These are phyloP conservation scores for Globisporangium cylindrosporum DNA, from an alignment of 352 stramenopile species.

Conservation along the genomic window DNA sequence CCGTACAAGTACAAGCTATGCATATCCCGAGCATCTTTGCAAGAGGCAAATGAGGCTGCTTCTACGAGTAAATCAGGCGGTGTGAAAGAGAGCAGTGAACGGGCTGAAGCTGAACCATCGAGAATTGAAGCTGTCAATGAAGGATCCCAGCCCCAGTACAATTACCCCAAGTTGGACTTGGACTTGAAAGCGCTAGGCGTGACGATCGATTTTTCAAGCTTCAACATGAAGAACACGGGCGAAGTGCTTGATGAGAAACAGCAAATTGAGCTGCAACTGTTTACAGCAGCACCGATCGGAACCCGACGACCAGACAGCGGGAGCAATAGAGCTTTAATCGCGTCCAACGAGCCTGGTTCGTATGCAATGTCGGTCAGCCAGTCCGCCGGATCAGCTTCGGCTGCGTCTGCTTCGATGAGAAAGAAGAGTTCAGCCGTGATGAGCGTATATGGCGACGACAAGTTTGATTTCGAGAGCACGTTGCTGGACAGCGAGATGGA, in stretches of 20 bases:
- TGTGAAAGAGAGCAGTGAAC: slow-evolving; percentile 12
- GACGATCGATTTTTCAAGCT: slow-evolving; percentile 50
- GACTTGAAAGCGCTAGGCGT: slow-evolving; percentile 64
- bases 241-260: slow-evolving; percentile 83
- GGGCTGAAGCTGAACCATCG: background rate
- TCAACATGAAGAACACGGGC: slow-evolving; percentile 45
- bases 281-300: slow-evolving; percentile 84
- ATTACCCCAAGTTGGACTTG: slow-evolving; percentile 47
- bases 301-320: slow-evolving; percentile 49
- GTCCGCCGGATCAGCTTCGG: slow-evolving; percentile 17
- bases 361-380: slow-evolving; percentile 23
- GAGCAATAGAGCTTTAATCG: slow-evolving; percentile 11
- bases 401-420: slow-evolving; percentile 19
- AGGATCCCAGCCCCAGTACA: slow-evolving; percentile 26
- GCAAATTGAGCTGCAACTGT: slow-evolving; percentile 84
- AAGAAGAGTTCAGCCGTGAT: slow-evolving; percentile 22
- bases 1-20: slow-evolving; percentile 94
- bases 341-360: slow-evolving; percentile 8
- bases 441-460: slow-evolving; percentile 28
- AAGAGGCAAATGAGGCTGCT: slow-evolving; percentile 60
- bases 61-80: slow-evolving; percentile 25
- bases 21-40: slow-evolving; percentile 60
- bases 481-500: slow-evolving; percentile 60
- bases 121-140: background rate
- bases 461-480: slow-evolving; percentile 71